phyloP scores from a whole-genome alignment of 2,329 filamentous ascomycete genomes.

The Sporothrix pallida region DNA sequence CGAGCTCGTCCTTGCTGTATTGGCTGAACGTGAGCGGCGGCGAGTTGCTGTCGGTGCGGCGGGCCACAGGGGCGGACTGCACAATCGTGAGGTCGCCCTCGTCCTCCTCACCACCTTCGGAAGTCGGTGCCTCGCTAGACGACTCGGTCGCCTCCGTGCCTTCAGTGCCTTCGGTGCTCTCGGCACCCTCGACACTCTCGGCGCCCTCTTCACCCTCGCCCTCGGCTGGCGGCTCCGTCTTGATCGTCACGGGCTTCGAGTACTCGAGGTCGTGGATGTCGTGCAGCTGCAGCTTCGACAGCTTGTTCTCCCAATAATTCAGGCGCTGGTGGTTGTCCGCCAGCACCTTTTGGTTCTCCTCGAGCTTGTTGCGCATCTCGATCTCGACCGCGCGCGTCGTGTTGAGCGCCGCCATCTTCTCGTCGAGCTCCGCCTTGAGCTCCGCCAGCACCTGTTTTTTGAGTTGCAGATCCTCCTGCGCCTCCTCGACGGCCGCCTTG shows the following conservation, averaged over 20 bases:
- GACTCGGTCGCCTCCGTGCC: slow-evolving; percentile 11
- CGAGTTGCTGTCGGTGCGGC: slow-evolving; percentile 41
- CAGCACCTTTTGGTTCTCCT: slow-evolving; percentile 91
- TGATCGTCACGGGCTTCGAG: slow-evolving; percentile 41
- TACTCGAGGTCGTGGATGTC: slow-evolving; percentile 73
- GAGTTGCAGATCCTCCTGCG: slow-evolving; percentile 74
- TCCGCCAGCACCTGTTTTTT: slow-evolving; percentile 81
- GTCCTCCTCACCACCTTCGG: slow-evolving; percentile 40
- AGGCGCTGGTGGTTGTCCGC: slow-evolving; percentile 83
- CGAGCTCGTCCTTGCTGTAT: slow-evolving; percentile 75
- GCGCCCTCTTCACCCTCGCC: slow-evolving; percentile 32
- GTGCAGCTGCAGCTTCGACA: slow-evolving; percentile 81
- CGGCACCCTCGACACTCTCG: slow-evolving; percentile 33
- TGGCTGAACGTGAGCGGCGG: slow-evolving; percentile 66
- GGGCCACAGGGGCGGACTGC: slow-evolving; percentile 37
- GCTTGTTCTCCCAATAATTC: slow-evolving; percentile 87
- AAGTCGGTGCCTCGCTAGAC: neutral
- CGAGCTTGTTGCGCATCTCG: slow-evolving; percentile 97
- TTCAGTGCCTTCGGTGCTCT: slow-evolving; percentile 36
- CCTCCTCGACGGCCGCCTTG: slow-evolving; percentile 76
- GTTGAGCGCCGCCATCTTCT: slow-evolving; percentile 84
- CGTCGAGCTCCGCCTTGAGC: slow-evolving; percentile 84
- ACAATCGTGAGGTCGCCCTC: slow-evolving; percentile 44
- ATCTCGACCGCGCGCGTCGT: slow-evolving; percentile 89
- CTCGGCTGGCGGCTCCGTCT: slow-evolving; percentile 38